Conservation (phyloP, 78 protist species). For the Protostelium mycophagum region DNA sequence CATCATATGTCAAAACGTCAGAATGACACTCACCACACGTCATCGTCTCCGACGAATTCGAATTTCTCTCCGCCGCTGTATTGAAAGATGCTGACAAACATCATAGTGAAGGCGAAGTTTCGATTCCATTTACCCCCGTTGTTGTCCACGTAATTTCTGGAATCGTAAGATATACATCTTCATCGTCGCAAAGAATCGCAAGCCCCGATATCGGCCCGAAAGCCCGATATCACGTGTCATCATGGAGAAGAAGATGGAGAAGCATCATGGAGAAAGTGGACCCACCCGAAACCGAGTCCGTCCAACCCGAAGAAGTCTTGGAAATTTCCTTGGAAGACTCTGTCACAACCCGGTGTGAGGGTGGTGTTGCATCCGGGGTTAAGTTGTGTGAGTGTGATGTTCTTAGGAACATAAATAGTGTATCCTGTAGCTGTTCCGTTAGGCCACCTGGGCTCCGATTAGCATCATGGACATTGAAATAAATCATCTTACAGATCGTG, state of each 20-base stretch:
- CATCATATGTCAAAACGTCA: neutral
- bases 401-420: neutral
- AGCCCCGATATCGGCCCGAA: too few relatives aligned
- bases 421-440: neutral
- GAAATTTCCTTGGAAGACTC: neutral
- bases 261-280: neutral
- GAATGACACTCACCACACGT: slow-evolving; percentile 28
- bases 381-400: neutral
- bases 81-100: neutral
- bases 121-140: neutral
- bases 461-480: neutral
- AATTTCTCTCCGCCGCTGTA: slow-evolving; percentile 17
- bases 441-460: neutral
- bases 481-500: neutral
- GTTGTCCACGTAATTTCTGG: neutral
- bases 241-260: too few relatives aligned
- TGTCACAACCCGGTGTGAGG: neutral
- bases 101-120: neutral
- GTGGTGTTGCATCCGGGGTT: neutral
- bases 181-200: too few relatives aligned
- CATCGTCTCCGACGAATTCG: slow-evolving; percentile 38
- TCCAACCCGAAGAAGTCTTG: neutral
- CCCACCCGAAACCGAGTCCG: neutral
- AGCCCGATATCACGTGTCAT: too few relatives aligned
- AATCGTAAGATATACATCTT: too few relatives aligned